Evolutionary conservation across 306 rosid species (phyloP), one percentile per base, ranked within the genome.

Genomic region (Vigna reflexopilosa): DNA sequence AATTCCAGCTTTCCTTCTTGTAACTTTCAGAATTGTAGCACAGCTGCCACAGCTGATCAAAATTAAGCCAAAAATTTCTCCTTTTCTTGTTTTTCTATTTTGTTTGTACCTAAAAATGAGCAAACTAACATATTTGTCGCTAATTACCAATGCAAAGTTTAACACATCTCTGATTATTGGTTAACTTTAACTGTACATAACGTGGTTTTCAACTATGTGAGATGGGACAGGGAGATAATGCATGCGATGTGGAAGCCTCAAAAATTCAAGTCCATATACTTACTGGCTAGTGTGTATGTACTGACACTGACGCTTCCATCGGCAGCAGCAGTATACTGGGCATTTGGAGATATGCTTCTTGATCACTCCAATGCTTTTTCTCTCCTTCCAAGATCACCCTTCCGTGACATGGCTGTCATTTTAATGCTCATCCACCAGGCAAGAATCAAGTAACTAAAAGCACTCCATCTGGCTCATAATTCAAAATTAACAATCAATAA

Each of bases 231-330:
- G 90, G 95, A 90, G 78, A 90, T 92, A 67, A 92, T 90, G 97
- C 90, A 90, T 56, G 95, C 95, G 2, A 90, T 90, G 97, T 92
- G 97, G 97, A 92, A 87, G 83, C 97, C 97, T 1, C 82, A 92
- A 86, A 92, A 90, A 67, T 92, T 92, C 88, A 92, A 90, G 82
- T 85, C 84, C 49, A 90, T 92, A 63, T 92, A 92, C 87, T 70
- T 90, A 22, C 49, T 86, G 38, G 97, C 97, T 0, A 92, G 93
- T 0, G 67, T 86, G 68, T 92, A 90, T 78, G 97, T 90, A 75
- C 63, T 92, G 76, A 92, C 97, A 67, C 84, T 92, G 83, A 92
- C 97, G 20, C 87, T 92, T 14, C 97, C 97, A 6, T 92, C 95
- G 0, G 97, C 97, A 13, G 70, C 89, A 7, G 93, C 97, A 1